Base-by-base conservation (phyloP, 2,329 filamentous ascomycete genomes). In the Fusarium sp. region DNA sequence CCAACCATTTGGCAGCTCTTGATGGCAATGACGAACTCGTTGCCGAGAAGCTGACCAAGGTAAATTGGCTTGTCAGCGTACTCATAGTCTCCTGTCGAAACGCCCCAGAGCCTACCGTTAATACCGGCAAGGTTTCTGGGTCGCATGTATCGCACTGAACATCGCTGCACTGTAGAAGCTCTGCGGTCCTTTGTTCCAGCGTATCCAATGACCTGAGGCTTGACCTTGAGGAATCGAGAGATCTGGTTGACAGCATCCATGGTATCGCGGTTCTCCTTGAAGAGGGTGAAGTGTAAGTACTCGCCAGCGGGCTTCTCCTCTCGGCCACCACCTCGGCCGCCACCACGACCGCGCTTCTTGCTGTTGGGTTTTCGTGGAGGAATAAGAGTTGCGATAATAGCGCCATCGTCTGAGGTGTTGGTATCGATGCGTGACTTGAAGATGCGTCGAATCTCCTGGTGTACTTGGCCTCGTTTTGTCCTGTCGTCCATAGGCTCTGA, bases 241-340 rank as follows among this genome's bases (percentile, higher is more conserved):
- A 98, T 86, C 75, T 91, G 93, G 55, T 89, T 90, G 55, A 97
- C 85, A 0, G 93, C 91, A 74, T 98, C 94, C 92, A 97, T 97
- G 2, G 94, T 98, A 77, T 98, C 94, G 77, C 95, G 94, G 81
- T 98, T 98, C 81, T 97, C 94, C 81, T 98, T 98, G 87, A 95
- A 97, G 53, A 98, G 84, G 1, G 93, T 95, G 78, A 97, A 97
- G 79, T 97, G 94, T 16, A 97, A 83, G 78, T 93, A 96, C 50
- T 94, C 91, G 19, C 92, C 93, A 85, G 79, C 65, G 61, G 78
- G 78, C 65, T 80, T 78, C 62, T 79, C 77, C 5, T 77, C 74
- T 13, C 63, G 69, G 18, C 58, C 67, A 31, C 58, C 67, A 34
- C 60, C 67, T 30, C 28, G 12, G 28, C 28, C 28, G 21, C 69